Evolutionary conservation across 371 early-diverging fungal species (phyloP).

Genomic region (Actinomucor elegans): DNA sequence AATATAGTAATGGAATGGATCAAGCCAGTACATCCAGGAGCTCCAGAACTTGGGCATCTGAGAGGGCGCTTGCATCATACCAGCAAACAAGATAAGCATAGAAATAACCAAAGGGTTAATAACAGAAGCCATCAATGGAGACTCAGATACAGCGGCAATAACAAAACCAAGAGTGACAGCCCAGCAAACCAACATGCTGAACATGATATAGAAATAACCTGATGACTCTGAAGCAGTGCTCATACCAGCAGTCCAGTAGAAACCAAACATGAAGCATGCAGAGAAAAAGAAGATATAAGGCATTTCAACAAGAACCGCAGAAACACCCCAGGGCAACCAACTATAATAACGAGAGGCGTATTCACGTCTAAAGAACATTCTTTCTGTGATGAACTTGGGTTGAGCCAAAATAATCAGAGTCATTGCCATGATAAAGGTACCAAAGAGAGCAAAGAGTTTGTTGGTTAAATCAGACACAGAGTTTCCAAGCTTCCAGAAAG

Average conservation of each 20-base stretch:
- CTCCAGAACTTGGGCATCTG: constrained; percentile 80
- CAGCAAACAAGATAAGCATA: constrained; percentile 69
- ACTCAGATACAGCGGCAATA: constrained; percentile 47
- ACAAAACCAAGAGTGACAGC: constrained; percentile 66
- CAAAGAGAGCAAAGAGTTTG: constrained; percentile 72
- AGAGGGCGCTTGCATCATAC: constrained; percentile 65
- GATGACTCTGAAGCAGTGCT: constrained; percentile 42
- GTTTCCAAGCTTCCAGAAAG: constrained; percentile 63
- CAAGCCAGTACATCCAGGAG: constrained; percentile 77
- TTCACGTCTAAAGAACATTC: constrained; percentile 72
- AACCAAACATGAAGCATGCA: constrained; percentile 59
- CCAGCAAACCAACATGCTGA: constrained; percentile 61
- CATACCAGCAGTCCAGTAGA: constrained; percentile 76
- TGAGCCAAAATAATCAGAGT: constrained; percentile 72
- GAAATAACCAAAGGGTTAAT: constrained; percentile 73
- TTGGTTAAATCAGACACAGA: constrained; percentile 66
- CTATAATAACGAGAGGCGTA: constrained; percentile 73
- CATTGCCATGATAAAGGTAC: constrained; percentile 64
- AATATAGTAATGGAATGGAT: constrained; percentile 73
- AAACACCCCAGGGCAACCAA: constrained; percentile 61
- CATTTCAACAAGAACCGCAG: constrained; percentile 58
- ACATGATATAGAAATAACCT: constrained; percentile 64
- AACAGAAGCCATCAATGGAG: constrained; percentile 68
- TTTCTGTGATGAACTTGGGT: constrained; percentile 72
- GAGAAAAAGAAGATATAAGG: constrained; percentile 57